These are phyloP conservation scores for Sporisorium scitamineum DNA, from an alignment of 1,284 basidiomycete species.

Conservation along the genomic window DNA sequence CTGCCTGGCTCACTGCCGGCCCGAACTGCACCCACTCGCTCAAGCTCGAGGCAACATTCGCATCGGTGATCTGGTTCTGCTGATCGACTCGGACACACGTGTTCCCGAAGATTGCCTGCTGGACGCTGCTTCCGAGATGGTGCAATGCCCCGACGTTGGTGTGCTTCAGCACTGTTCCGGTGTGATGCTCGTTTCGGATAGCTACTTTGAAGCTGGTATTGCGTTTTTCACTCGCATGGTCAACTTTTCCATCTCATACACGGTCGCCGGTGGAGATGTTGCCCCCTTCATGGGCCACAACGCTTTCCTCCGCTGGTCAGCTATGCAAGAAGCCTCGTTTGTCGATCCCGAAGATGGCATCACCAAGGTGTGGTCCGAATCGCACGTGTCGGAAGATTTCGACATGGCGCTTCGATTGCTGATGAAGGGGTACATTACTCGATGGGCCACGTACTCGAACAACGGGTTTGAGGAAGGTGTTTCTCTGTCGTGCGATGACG, in stretches of 20 bases:
- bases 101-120: slow-evolving; percentile 87
- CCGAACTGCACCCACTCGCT: slow-evolving; percentile 69
- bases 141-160: slow-evolving; percentile 80
- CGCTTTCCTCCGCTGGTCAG: slow-evolving; percentile 85
- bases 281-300: slow-evolving; percentile 89
- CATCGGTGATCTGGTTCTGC: slow-evolving; percentile 56
- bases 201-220: slow-evolving; percentile 88
- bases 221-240: slow-evolving; percentile 75
- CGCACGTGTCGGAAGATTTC: slow-evolving; percentile 85
- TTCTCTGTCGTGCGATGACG: slow-evolving; percentile 79
- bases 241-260: slow-evolving; percentile 69
- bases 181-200: slow-evolving; percentile 85
- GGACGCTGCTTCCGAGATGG: slow-evolving; percentile 83
- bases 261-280: slow-evolving; percentile 68
- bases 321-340: slow-evolving; percentile 82
- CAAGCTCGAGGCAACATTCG: slow-evolving; percentile 50
- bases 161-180: slow-evolving; percentile 85
- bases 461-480: slow-evolving; percentile 88
- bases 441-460: slow-evolving; percentile 85
- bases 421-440: slow-evolving; percentile 75
- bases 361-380: slow-evolving; percentile 82
- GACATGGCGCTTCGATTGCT: slow-evolving; percentile 75
- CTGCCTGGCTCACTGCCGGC: slow-evolving; percentile 71
- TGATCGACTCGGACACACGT: slow-evolving; percentile 81
- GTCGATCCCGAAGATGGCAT: slow-evolving; percentile 76